Conservation (phyloP, 306 rosid genomes). For the Trichosanthes truncata region DNA sequence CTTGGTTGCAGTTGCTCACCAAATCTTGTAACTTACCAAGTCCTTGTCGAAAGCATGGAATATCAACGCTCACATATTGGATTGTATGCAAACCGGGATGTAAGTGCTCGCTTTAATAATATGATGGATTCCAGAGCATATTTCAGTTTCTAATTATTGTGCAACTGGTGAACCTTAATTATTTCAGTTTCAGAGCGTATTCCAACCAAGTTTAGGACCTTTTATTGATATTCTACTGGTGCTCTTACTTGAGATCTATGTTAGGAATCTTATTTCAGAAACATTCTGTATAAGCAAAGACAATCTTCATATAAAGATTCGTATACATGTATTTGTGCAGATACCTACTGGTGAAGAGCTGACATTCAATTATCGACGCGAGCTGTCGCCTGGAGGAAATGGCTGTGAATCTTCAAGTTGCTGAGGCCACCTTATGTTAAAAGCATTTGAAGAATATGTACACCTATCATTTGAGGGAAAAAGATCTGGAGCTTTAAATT, state of each 20-base stretch:
- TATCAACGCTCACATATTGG: conserved; percentile 71
- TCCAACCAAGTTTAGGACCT: neutral
- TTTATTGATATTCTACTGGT: neutral
- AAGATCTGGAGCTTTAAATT: neutral
- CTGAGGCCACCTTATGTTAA: conserved; percentile 46
- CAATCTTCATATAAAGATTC: neutral
- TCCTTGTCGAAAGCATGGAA: conserved; percentile 95
- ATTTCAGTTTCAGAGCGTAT: too few species aligned
- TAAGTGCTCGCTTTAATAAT: conserved; percentile 27
- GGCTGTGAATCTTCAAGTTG: conserved; percentile 57
- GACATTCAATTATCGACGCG: conserved; percentile 51
- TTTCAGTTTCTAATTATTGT: neutral
- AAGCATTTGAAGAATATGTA: neutral
- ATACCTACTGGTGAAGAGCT: conserved; percentile 85
- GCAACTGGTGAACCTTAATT: neutral
- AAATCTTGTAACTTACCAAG: conserved; percentile 83
- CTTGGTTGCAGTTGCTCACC: conserved; percentile 64
- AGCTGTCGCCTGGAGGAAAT: conserved; percentile 47
- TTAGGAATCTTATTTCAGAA: neutral
- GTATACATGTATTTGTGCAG: conserved; percentile 34
- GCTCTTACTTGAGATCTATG: neutral
- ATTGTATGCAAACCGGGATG: conserved; percentile 79
- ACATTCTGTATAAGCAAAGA: neutral
- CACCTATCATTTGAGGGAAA: neutral
- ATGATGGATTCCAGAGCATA: neutral